A percentile compares a stretch with the other conserved stretches of the same genome.
phyloP scores from a whole-genome alignment of 345 rosid genomes.

The Adansonia digitata region DNA sequence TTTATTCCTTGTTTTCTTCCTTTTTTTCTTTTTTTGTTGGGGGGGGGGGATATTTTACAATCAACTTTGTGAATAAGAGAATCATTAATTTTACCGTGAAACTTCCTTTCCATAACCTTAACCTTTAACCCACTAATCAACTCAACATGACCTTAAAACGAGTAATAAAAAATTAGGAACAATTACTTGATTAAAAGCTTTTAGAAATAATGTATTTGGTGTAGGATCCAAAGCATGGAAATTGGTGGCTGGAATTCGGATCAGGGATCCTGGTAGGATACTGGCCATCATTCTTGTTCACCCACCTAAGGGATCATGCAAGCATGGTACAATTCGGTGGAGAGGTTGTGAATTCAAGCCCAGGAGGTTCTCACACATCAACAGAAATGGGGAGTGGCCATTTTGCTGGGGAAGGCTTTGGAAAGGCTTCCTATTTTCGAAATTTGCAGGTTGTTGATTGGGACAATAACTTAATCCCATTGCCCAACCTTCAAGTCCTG shows the following conservation, averaged over 20 bases:
- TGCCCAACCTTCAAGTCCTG: slow-evolving; percentile 51
- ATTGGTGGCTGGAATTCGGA: slow-evolving; percentile 99
- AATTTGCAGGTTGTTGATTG: slow-evolving; percentile 88
- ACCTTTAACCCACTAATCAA: background rate
- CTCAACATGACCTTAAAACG: too few relatives aligned
- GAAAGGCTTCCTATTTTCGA: slow-evolving; percentile 84
- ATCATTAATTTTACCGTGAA: background rate
- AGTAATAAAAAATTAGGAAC: too few relatives aligned
- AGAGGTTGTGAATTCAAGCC: slow-evolving; percentile 69
- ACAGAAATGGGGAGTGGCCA: slow-evolving; percentile 99
- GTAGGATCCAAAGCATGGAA: slow-evolving; percentile 98
- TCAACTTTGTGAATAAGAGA: background rate
- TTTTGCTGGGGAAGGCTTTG: slow-evolving; percentile 87
- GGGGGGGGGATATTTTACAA: background rate
- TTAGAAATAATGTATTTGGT: background rate
- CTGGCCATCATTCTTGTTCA: slow-evolving; percentile 85
- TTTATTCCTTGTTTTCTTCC: background rate
- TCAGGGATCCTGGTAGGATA: slow-evolving; percentile 84
- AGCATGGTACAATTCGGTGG: slow-evolving; percentile 97
- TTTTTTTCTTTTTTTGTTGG: background rate
- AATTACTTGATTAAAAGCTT: too few relatives aligned
- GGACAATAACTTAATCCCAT: slow-evolving; percentile 84
- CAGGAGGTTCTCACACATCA: slow-evolving; percentile 74
- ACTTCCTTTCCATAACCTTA: background rate
- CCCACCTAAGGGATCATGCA: slow-evolving; percentile 74